A percentile compares a stretch with the other conserved stretches of the same genome.
phyloP scores from a whole-genome alignment of 108 stramenopile species.

The Discostella pseudostelligera region DNA sequence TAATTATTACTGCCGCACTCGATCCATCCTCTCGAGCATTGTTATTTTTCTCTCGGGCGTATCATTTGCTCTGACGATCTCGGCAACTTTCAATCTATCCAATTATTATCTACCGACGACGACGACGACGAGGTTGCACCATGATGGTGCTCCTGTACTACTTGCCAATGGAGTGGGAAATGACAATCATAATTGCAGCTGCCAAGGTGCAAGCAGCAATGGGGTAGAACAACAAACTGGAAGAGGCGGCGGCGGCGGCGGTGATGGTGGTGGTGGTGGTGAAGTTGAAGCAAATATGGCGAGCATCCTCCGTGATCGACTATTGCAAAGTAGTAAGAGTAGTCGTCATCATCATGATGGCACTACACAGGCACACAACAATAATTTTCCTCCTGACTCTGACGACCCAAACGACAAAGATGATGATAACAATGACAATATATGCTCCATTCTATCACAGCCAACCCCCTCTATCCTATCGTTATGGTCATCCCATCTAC shows the following conservation, averaged over 20 bases:
- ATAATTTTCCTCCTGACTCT: background rate
- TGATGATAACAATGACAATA: slow-evolving; percentile 1
- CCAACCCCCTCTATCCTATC: slow-evolving; percentile 41
- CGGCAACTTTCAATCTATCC: background rate
- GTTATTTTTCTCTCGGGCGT: background rate
- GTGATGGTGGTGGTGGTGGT: background rate
- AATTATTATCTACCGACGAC: background rate
- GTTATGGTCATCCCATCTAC: slow-evolving; percentile 32
- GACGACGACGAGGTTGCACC: background rate
- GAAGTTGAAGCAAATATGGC: background rate
- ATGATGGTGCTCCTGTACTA: no score
- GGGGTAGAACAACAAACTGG: no score
- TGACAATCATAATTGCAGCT: slow-evolving; percentile 1
- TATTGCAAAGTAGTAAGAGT: background rate
- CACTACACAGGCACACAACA: background rate
- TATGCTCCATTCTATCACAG: slow-evolving; percentile 36
- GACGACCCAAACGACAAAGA: background rate
- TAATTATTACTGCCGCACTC: background rate
- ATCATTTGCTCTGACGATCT: background rate
- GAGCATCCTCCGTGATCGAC: background rate
- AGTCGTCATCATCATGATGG: background rate
- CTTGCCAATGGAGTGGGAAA: no score
- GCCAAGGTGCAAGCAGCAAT: no score
- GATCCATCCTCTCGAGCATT: background rate
- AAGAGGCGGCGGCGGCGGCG: background rate